These are phyloP conservation scores for Schizosaccharomyces osmophilus DNA, from an alignment of 805 yeast genomes.

Conservation along the genomic window DNA sequence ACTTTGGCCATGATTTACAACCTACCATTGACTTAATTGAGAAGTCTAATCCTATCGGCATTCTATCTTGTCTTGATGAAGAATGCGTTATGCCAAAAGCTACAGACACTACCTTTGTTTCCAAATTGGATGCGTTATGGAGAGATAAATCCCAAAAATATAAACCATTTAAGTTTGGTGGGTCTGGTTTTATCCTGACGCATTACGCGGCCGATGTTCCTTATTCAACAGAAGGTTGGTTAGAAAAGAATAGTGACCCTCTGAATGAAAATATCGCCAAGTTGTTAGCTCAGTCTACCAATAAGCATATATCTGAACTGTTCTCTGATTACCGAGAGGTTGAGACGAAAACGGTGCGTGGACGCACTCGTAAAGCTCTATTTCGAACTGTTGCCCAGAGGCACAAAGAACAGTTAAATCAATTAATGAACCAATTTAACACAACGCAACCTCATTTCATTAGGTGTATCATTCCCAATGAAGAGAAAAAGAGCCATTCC, in stretches of 20 bases:
- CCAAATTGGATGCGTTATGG: constrained; percentile 48
- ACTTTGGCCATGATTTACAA: constrained; percentile 82
- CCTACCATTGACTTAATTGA: constrained; percentile 87
- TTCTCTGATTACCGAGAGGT: constrained; percentile 20
- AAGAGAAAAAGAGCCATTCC: constrained; percentile 37
- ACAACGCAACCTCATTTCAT: constrained; percentile 89
- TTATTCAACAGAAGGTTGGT: constrained; percentile 76
- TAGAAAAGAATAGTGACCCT: constrained; percentile 85
- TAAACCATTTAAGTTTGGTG: constrained; percentile 41
- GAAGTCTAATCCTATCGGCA: constrained; percentile 45
- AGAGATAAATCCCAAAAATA: constrained; percentile 30
- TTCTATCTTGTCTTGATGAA: constrained; percentile 70
- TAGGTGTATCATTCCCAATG: constrained; percentile 82
- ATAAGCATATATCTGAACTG: constrained; percentile 29
- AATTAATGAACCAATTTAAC: constrained; percentile 45
- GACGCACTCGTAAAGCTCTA: constrained; percentile 16
- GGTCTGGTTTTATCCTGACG: constrained; percentile 45
- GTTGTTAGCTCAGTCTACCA: constrained; percentile 32
- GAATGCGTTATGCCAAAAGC: constrained; percentile 89
- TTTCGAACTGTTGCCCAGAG: constrained; percentile 65
- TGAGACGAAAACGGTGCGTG: constrained; percentile 11
- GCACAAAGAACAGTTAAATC: constrained; percentile 61
- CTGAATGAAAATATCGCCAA: constrained; percentile 48
- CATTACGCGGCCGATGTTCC: constrained; percentile 97
- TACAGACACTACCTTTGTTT: constrained; percentile 57